Evolutionary conservation across 2,329 filamentous ascomycete species (phyloP).

Genomic region (Aspergillus neotritici): DNA sequence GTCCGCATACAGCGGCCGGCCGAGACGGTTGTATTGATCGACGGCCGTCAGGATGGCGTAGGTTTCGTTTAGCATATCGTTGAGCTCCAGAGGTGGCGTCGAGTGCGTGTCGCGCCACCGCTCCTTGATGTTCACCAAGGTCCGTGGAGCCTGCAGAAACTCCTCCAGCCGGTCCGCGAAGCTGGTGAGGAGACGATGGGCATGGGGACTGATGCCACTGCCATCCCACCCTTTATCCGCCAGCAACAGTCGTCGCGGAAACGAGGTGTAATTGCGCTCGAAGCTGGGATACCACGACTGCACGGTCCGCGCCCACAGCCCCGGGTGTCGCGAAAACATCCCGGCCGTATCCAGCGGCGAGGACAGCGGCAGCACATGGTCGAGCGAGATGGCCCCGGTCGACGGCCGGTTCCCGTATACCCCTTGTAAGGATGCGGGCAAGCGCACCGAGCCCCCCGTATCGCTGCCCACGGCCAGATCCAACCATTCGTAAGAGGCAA

Average conservation of each 20-base stretch:
- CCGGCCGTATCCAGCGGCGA: conserved; percentile 27
- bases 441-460: conserved; percentile 27
- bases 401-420: conserved; percentile 26
- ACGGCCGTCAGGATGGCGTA: conserved; percentile 16
- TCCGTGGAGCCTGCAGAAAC: conserved; percentile 21
- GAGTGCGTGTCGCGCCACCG: conserved; percentile 19
- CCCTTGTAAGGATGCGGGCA: conserved; percentile 22
- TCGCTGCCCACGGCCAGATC: conserved; percentile 19
- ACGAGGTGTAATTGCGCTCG: conserved; percentile 14
- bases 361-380: conserved; percentile 22
- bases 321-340: conserved; percentile 24
- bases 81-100: conserved; percentile 6
- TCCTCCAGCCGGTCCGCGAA: conserved; percentile 20
- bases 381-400: conserved; percentile 14
- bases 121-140: conserved; percentile 21
- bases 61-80: conserved; percentile 9
- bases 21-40: conserved; percentile 15
- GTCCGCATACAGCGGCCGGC: conserved; percentile 22
- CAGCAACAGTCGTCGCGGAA: conserved; percentile 18
- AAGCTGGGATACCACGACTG: conserved; percentile 17
- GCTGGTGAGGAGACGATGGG: conserved; percentile 20
- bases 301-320: conserved; percentile 13
- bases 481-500: conserved; percentile 33
- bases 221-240: conserved; percentile 1
- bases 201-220: conserved; percentile 12